These are phyloP conservation scores for Termitomyces eurrhizus DNA, from an alignment of 768 basidiomycete genomes.

Conservation along the genomic window DNA sequence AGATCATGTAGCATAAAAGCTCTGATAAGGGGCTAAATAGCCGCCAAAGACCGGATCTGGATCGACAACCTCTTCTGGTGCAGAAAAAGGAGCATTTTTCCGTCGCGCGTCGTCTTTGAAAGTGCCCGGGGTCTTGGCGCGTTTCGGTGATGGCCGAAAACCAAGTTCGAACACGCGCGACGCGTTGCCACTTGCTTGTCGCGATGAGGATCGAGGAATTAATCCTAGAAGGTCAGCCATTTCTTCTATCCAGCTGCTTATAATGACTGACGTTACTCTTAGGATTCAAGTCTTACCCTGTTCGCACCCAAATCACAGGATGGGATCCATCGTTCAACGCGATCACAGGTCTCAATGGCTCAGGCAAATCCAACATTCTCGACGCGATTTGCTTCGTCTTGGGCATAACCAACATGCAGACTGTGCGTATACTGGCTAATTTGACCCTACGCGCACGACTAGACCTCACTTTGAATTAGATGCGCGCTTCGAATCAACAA, in stretches of 20 bases:
- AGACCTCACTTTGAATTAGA: constrained; percentile 39
- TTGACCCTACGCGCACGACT: fast-evolving
- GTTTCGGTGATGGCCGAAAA: constrained; percentile 14
- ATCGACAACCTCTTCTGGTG: background rate
- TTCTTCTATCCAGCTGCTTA: background rate
- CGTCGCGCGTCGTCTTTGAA: background rate
- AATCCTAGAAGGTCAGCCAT: constrained; percentile 76
- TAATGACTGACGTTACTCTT: background rate
- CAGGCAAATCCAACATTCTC: constrained; percentile 98
- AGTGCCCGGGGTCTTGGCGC: background rate
- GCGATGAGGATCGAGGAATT: constrained; percentile 93
- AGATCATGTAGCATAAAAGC: background rate
- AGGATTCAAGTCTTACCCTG: constrained; percentile 99
- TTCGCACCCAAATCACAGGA: constrained; percentile 90
- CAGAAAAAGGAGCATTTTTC: background rate
- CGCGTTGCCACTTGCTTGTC: constrained; percentile 3
- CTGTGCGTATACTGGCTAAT: constrained; percentile 40
- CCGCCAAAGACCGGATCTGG: background rate
- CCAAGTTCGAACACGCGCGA: constrained; percentile 16
- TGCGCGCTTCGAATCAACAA: constrained; percentile 93
- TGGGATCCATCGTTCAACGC: constrained; percentile 99
- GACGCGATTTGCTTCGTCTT: constrained; percentile 99
- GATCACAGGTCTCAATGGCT: constrained; percentile 93
- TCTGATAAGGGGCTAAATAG: background rate
- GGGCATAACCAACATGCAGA: constrained; percentile 96